Evolutionary conservation across 345 rosid species (phyloP), one percentile per base, ranked within the genome.

Genomic region (Laguncularia racemosa): DNA sequence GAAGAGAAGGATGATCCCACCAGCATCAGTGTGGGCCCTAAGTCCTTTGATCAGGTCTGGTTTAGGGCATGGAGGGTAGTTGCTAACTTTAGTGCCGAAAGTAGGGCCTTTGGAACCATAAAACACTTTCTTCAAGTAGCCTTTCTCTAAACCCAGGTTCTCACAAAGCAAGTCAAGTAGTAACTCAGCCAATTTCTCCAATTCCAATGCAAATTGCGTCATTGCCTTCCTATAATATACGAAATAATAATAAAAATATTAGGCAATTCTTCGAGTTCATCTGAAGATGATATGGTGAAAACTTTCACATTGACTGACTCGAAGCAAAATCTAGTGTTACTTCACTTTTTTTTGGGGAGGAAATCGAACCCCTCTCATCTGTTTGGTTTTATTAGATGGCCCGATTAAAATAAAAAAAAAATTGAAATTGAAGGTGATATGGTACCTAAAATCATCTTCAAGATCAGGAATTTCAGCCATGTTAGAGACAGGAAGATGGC

Each of bases 1-100:
- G 67, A 93, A 82, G 17, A 89, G 76, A 50, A 93, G 73, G 46
- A 89, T 86, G 76, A 93, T 48, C 44, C 99, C 99, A 38, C 99
- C 99, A 0, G 97, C 96, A 57, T 93, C 99, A 0, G 99, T 92
- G 77, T 93, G 99, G 56, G 95, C 96, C 66, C 99, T 69, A 14
- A 93, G 91, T 1, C 99, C 99, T 62, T 82, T 86, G 69, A 93
- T 78, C 33, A 84, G 74, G 57, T 93, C 86, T 5, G 99, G 99
- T 62, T 85, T 86, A 14, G 95, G 97, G 67, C 99, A 93, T 16
- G 96, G 83, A 4, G 97, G 99, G 65, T 93, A 93, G 76, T 83
- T 86, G 74, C 96, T 87, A 40, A 89, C 85, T 63, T 93, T 93
- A 28, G 97, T 89, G 12, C 82, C 97, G 56, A 93, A 85, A 46